These are phyloP conservation scores for Cairneyella variabilis DNA, from an alignment of 495 filamentous ascomycete genomes.

Conservation along the genomic window DNA sequence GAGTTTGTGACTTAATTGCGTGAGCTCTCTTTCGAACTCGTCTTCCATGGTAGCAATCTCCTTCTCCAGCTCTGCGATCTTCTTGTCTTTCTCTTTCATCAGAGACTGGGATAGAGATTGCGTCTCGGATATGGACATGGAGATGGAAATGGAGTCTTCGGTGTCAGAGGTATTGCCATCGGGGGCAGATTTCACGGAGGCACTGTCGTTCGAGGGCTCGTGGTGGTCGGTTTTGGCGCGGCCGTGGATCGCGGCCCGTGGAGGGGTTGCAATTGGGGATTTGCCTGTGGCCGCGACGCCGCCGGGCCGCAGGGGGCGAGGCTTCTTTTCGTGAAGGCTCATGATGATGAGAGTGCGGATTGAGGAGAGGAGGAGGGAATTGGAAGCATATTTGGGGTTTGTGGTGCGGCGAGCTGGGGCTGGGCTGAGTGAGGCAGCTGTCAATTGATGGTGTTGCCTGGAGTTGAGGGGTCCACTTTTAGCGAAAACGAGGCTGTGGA, in stretches of 20 bases:
- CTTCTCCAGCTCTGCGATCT: constrained; percentile 40
- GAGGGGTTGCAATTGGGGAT: constrained; percentile 21
- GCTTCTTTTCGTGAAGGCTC: constrained; percentile 25
- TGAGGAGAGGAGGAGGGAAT: neutral
- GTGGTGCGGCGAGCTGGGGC: too few relatives aligned
- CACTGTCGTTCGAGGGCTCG: constrained; percentile 5
- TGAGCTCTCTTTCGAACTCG: constrained; percentile 44
- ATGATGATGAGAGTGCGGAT: constrained; percentile 7
- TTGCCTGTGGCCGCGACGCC: constrained; percentile 1
- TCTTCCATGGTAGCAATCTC: constrained; percentile 39
- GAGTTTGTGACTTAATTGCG: constrained; percentile 40
- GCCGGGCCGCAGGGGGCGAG: constrained; percentile 3
- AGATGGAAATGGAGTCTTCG: neutral
- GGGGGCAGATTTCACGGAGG: constrained; percentile 10
- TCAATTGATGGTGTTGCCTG: too few relatives aligned
- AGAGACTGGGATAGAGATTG: too few relatives aligned
- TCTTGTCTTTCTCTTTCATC: constrained; percentile 33
- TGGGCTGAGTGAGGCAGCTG: too few relatives aligned
- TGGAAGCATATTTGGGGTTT: neutral
- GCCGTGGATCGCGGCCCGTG: constrained; percentile 14
- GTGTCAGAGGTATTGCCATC: constrained; percentile 10
- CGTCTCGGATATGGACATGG: too few relatives aligned
- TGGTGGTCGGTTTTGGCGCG: constrained; percentile 9
- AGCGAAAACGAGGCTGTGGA: too few relatives aligned
- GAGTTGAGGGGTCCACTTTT: too few relatives aligned